These are phyloP conservation scores for Pythium insidiosum DNA, from an alignment of 352 stramenopile genomes.

Conservation along the genomic window DNA sequence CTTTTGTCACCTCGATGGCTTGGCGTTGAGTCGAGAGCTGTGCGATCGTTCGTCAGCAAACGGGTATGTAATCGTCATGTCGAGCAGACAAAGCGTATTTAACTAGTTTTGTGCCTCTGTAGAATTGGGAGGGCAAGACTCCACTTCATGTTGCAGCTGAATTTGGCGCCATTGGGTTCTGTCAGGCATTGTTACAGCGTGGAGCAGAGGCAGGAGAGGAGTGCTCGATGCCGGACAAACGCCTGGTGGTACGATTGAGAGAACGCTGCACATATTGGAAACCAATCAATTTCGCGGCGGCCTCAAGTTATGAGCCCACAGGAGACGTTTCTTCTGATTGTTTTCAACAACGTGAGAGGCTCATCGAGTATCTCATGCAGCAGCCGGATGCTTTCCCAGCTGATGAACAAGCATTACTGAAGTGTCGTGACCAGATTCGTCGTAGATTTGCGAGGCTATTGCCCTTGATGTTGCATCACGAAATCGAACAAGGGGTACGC, in stretches of 20 bases:
- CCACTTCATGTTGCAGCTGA: conserved; percentile 42
- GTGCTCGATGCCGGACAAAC: conserved; percentile 26
- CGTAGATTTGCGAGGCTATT: conserved; percentile 25
- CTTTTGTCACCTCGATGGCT: conserved; percentile 28
- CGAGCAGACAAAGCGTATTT: too few relatives aligned
- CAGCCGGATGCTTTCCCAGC: conserved; percentile 26
- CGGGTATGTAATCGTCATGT: too few relatives aligned
- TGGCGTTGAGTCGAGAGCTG: conserved; percentile 18
- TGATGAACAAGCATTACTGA: conserved; percentile 20
- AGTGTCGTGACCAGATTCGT: conserved; percentile 34
- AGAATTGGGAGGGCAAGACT: conserved; percentile 51
- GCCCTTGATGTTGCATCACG: too few relatives aligned
- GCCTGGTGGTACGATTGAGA: conserved; percentile 27
- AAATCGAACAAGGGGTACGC: too few relatives aligned
- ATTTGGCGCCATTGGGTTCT: conserved; percentile 33
- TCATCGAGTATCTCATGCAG: conserved; percentile 28
- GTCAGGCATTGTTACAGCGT: conserved; percentile 27
- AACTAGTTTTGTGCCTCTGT: too few relatives aligned
- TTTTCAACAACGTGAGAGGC: conserved; percentile 17
- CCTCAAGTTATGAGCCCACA: too few relatives aligned
- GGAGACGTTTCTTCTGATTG: too few relatives aligned
- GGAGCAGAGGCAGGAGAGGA: conserved; percentile 28
- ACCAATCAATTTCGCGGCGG: conserved; percentile 38
- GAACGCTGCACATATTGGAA: conserved; percentile 33
- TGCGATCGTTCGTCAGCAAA: conserved; percentile 26